A percentile compares a stretch with the other conserved stretches of the same genome.
These are phyloP conservation scores for Alternaria arborescens DNA, from an alignment of 2,329 filamentous ascomycete species.

Conservation along the genomic window DNA sequence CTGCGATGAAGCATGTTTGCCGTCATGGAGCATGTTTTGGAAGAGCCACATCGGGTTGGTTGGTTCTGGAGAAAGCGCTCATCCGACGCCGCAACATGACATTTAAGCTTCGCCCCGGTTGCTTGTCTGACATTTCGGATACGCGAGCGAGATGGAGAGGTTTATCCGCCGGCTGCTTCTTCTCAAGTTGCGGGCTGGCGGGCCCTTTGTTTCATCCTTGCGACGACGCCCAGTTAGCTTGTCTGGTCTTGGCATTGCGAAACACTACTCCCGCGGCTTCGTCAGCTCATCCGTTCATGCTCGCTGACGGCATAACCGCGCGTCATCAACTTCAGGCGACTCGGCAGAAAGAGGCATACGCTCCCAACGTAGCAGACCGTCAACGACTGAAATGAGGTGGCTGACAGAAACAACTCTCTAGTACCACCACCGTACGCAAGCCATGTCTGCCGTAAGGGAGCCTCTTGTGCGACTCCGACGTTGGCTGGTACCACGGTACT, in stretches of 20 bases:
- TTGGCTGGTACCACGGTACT: constrained; percentile 22
- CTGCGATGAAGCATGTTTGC: constrained; percentile 12
- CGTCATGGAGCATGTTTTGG: constrained; percentile 15
- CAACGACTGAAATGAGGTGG: neutral
- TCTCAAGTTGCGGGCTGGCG: constrained; percentile 19
- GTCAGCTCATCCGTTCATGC: constrained; percentile 30
- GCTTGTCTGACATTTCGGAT: constrained; percentile 36
- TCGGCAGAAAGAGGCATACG: neutral
- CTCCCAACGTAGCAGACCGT: neutral
- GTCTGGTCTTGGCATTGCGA: constrained; percentile 37
- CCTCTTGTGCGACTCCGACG: constrained; percentile 7
- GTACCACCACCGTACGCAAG: neutral
- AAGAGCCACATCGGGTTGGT: constrained; percentile 10
- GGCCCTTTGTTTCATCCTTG: constrained; percentile 30
- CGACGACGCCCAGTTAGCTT: constrained; percentile 22
- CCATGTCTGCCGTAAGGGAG: neutral
- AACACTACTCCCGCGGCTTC: constrained; percentile 30
- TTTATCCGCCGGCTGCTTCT: constrained; percentile 9
- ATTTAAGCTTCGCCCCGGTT: constrained; percentile 38
- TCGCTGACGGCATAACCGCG: constrained; percentile 11
- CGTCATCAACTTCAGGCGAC: constrained; percentile 14
- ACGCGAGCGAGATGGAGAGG: constrained; percentile 12
- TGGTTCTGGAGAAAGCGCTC: constrained; percentile 7
- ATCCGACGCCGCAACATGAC: constrained; percentile 12
- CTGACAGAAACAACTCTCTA: constrained; percentile 8